phyloP scores from a whole-genome alignment of 345 rosid species.

The Eutrema japonicum region DNA sequence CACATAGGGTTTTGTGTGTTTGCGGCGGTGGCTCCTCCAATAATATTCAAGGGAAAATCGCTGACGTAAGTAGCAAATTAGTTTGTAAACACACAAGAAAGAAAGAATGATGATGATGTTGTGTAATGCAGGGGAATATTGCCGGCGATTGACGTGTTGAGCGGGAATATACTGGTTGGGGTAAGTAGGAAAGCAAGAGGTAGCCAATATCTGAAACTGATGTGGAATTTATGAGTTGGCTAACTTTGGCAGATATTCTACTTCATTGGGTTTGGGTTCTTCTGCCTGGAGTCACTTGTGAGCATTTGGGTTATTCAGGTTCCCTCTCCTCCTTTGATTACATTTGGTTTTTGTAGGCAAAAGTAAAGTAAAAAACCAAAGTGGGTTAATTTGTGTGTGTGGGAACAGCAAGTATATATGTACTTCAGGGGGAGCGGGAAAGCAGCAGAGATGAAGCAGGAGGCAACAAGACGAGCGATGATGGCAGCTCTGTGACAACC shows the following conservation, averaged over 20 bases:
- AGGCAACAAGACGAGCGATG: conserved; percentile 70
- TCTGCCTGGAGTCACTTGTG: conserved; percentile 76
- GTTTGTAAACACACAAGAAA: neutral
- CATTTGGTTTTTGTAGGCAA: neutral
- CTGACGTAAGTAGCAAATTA: conserved; percentile 70
- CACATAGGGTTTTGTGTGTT: conserved; percentile 87
- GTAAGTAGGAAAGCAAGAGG: conserved; percentile 52
- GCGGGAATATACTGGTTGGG: conserved; percentile 64
- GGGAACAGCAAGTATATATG: conserved; percentile 92
- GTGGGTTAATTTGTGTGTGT: conserved; percentile 10
- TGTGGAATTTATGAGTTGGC: conserved; percentile 4
- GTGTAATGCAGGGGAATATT: conserved; percentile 74
- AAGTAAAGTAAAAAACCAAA: conserved; percentile 3
- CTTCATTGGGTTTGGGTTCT: conserved; percentile 80
- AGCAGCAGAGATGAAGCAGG: conserved; percentile 87
- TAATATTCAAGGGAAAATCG: conserved; percentile 91
- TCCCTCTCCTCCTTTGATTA: neutral
- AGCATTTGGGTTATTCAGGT: conserved; percentile 99
- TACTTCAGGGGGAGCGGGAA: conserved; percentile 91
- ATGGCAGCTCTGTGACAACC: conserved; percentile 68
- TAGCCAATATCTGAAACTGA: conserved; percentile 1
- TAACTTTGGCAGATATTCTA: conserved; percentile 69
- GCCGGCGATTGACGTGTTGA: conserved; percentile 78
- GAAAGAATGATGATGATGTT: conserved; percentile 21
- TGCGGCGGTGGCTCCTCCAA: conserved; percentile 88